A percentile compares a stretch with the other conserved stretches of the same genome.
Evolutionary conservation across 108 stramenopile species (phyloP).

Genomic region (Stephanodiscus minutulus): DNA sequence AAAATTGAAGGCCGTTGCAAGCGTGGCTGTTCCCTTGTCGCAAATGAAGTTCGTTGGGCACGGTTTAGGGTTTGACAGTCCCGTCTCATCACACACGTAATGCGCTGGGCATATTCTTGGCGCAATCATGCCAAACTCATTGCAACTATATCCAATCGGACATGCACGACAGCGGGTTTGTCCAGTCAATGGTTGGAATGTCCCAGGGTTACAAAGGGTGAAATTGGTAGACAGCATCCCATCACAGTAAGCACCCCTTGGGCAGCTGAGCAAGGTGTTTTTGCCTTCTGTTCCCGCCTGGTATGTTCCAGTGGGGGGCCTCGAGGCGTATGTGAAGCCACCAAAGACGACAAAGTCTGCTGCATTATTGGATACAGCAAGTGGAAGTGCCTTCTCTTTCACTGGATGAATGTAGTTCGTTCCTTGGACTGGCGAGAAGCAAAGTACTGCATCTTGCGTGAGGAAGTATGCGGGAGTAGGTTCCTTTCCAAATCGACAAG

Average conservation of each 20-base stretch:
- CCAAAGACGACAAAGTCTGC: constrained; percentile 24
- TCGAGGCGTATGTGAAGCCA: constrained; percentile 16
- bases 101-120: constrained; percentile 66
- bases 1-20: constrained; percentile 28
- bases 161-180: constrained; percentile 59
- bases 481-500: constrained; percentile 39
- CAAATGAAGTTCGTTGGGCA: constrained; percentile 80
- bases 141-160: constrained; percentile 79
- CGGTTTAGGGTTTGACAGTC: constrained; percentile 47
- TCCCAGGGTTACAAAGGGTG: constrained; percentile 77
- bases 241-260: constrained; percentile 53
- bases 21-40: constrained; percentile 51
- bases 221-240: constrained; percentile 44
- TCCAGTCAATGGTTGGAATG: constrained; percentile 68
- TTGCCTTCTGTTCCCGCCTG: constrained; percentile 52
- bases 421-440: constrained; percentile 36
- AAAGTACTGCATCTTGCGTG: constrained; percentile 40
- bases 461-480: constrained; percentile 39
- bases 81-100: constrained; percentile 64
- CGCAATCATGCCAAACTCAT: constrained; percentile 65
- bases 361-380: constrained; percentile 45
- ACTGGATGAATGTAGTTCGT: constrained; percentile 18
- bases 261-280: constrained; percentile 53
- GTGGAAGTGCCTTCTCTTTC: constrained; percentile 11
- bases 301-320: constrained; percentile 21